Percentiles rank a stretch among this genome's conserved stretches.
phyloP scores from a whole-genome alignment of 805 yeast genomes.

The Candida palmyrensis region DNA sequence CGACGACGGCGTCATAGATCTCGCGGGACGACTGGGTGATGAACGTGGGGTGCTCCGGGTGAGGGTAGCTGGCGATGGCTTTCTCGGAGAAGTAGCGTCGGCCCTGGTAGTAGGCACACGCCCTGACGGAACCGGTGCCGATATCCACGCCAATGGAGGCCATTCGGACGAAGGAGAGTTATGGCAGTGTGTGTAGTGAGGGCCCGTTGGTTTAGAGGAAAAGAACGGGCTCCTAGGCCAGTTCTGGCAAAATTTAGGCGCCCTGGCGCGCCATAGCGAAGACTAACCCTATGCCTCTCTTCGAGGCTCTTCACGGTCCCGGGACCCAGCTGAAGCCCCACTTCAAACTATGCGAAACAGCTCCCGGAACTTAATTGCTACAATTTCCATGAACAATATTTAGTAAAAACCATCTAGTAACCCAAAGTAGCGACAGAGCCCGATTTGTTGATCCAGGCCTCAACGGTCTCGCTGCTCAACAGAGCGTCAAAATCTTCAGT shows the following conservation, averaged over 20 bases:
- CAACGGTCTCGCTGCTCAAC: slow-evolving; percentile 43
- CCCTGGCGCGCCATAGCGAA: no score
- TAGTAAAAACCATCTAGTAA: slow-evolving; percentile 6
- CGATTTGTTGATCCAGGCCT: slow-evolving; percentile 48
- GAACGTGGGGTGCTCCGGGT: slow-evolving; percentile 12
- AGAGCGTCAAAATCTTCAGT: slow-evolving; percentile 51
- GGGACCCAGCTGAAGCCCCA: no score
- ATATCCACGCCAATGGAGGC: slow-evolving; percentile 41
- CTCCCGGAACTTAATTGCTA: no score
- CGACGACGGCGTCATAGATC: slow-evolving; percentile 26
- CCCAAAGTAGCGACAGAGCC: slow-evolving; percentile 44
- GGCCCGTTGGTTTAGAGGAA: not conserved
- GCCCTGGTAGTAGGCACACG: no score
- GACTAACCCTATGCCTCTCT: no score
- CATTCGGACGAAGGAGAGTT: slow-evolving; percentile 6
- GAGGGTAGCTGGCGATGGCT: no score
- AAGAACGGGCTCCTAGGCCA: no score
- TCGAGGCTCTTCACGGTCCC: no score
- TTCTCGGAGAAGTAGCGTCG: no score
- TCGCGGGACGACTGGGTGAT: slow-evolving; percentile 40
- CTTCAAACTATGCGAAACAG: no score
- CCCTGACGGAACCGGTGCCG: slow-evolving; percentile 47
- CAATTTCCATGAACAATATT: no score
- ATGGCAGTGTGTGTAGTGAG: not conserved
- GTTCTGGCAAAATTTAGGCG: no score